These are phyloP conservation scores for Aspergillus pseudoterreus DNA, from an alignment of 2,329 filamentous ascomycete genomes.

Conservation along the genomic window DNA sequence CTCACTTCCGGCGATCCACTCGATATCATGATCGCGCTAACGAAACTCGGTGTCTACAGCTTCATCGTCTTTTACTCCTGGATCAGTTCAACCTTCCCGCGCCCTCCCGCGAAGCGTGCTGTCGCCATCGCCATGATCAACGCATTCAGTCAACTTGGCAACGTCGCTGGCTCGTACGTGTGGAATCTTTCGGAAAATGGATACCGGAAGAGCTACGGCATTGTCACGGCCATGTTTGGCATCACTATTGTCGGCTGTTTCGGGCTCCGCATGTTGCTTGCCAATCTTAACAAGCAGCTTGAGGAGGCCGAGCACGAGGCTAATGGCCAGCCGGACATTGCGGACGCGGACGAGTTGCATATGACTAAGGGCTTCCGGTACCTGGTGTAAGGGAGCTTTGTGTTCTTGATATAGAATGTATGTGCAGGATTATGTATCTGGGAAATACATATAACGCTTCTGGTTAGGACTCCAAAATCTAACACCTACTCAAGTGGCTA, in stretches of 20 bases:
- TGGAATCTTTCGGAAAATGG: conserved; percentile 59
- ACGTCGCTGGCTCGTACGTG: conserved; percentile 60
- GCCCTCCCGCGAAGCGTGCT: conserved; percentile 70
- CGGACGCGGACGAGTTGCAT: conserved; percentile 19
- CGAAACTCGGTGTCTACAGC: not conserved
- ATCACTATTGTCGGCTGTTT: conserved; percentile 49
- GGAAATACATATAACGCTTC: too few species aligned
- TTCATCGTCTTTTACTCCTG: conserved; percentile 30
- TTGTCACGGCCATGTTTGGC: conserved; percentile 63
- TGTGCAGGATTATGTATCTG: too few species aligned
- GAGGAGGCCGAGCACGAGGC: conserved; percentile 10
- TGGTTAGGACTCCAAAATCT: too few species aligned
- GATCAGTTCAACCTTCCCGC: conserved; percentile 51
- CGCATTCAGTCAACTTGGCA: conserved; percentile 57
- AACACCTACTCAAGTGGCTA: too few species aligned
- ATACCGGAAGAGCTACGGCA: conserved; percentile 61
- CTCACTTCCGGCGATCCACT: too few species aligned
- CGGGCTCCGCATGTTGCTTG: conserved; percentile 47
- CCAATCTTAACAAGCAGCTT: conserved; percentile 24
- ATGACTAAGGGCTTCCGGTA: conserved; percentile 28
- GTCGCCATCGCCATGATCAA: conserved; percentile 73
- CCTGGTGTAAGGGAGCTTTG: conserved; percentile 13
- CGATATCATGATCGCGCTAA: not conserved
- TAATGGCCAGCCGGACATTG: conserved; percentile 10
- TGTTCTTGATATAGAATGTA: too few species aligned